Evolutionary conservation across 23 red algal species (phyloP).

Genomic region (Gracilaria domingensis): DNA sequence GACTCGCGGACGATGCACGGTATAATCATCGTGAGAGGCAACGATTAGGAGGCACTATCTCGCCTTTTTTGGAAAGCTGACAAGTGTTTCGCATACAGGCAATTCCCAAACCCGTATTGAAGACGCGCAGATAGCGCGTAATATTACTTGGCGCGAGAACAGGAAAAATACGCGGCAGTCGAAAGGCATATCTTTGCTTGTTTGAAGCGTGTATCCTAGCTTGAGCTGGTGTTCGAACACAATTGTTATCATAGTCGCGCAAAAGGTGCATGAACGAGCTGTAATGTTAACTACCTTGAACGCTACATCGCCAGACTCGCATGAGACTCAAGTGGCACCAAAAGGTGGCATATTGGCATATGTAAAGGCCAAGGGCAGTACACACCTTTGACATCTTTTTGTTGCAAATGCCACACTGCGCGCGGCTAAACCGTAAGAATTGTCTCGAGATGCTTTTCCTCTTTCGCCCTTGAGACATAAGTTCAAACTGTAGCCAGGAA

Average conservation of each 20-base stretch:
- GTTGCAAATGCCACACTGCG: not conserved
- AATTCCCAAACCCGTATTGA: not conserved
- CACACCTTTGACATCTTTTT: not conserved
- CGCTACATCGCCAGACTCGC: too few species aligned
- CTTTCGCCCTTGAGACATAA: not conserved
- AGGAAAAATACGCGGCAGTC: not conserved
- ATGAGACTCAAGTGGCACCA: too few species aligned
- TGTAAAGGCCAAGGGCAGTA: not conserved
- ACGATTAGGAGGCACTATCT: not conserved
- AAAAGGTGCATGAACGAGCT: too few species aligned
- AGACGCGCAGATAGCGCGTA: not conserved
- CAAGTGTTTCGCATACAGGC: not conserved
- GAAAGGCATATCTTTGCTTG: too few species aligned
- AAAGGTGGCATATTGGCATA: too few species aligned
- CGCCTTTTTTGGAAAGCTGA: conserved; percentile 2
- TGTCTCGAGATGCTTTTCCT: not conserved
- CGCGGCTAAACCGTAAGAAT: not conserved
- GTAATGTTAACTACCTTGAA: too few species aligned
- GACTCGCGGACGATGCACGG: not conserved
- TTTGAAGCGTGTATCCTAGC: too few species aligned
- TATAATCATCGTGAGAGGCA: not conserved
- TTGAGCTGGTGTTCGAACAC: too few species aligned
- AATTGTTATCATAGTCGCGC: too few species aligned
- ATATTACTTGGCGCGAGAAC: not conserved
- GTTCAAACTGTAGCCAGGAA: not conserved